Evolutionary conservation across 805 yeast species (phyloP), one percentile per base, ranked within the genome.

Genomic region (Candida pini): DNA sequence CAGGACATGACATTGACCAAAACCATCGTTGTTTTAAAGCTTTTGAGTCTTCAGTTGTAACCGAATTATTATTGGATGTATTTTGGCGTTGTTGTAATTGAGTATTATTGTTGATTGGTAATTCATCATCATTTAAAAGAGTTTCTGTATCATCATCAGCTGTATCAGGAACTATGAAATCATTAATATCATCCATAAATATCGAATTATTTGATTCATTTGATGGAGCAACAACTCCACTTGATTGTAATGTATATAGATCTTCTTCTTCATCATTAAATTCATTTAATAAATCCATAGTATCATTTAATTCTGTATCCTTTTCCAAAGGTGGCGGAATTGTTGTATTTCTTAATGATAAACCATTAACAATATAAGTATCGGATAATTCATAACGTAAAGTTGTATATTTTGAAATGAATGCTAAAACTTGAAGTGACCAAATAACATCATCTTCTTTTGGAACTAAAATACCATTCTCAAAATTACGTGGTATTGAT

Each of bases 371-470:
- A 30, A 88, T 62, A 56, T 83, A 82, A 3, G 95, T 79, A 34
- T 72, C 73, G 45, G 88, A 94, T 39, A 90, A 64, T 31, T 69
- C 69, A 25, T 77, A 80, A 49, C 89, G 83, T 56, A 89, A 64
- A 41, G 76, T 72, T 0, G 96, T 80, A 51, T 92, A 90, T 58
- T 90, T 90, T 4, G 97, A 88, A 27, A 89, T 85, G 58, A 88
- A 90, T 10, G 97, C 97, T 33, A 92, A 60, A 15, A 92, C 68
- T 58, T 90, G 97, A 35, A 90, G 65, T 4, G 95, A 82, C 96
- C 96, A 88, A 24, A 87, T 79, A 13, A 90, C 85, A 53, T 90
- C 98, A 54, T 90, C 97, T 43, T 85, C 95, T 37, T 86, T 73
- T 2, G 97, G 97, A 5, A 88, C 72, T n/a, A 89, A 69, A 16